Conservation (phyloP, 2,329 filamentous ascomycete genomes). For the Hymenoscyphus fraxineus region DNA sequence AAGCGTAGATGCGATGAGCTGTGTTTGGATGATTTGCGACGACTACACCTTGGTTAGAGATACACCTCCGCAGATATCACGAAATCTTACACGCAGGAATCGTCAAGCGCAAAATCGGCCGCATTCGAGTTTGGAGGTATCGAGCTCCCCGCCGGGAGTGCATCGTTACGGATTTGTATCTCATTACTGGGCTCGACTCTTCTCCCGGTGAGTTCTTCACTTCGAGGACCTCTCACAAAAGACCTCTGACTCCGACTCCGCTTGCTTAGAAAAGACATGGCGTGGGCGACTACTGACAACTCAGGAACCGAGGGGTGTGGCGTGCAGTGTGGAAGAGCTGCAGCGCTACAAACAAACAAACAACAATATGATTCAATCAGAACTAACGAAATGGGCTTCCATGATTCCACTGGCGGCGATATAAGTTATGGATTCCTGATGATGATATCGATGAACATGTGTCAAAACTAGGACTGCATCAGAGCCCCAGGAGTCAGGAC, state of each 20-base stretch:
- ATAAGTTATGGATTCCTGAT: slow-evolving; percentile 15
- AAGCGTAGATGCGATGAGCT: slow-evolving; percentile 30
- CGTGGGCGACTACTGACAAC: slow-evolving; percentile 2
- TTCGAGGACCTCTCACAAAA: slow-evolving; percentile 17
- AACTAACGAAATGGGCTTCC: slow-evolving; percentile 15
- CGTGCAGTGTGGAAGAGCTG: background rate
- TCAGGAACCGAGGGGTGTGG: background rate
- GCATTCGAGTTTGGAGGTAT: slow-evolving; percentile 15
- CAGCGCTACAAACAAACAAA: slow-evolving; percentile 3
- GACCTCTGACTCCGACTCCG: slow-evolving; percentile 27
- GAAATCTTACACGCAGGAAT: slow-evolving; percentile 30
- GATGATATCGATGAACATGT: background rate
- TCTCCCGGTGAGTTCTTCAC: slow-evolving; percentile 24
- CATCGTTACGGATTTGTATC: slow-evolving; percentile 15
- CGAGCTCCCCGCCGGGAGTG: slow-evolving; percentile 19
- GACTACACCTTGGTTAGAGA: slow-evolving; percentile 12
- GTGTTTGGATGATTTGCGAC: slow-evolving; percentile 30
- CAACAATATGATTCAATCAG: slow-evolving; percentile 13
- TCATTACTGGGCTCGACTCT: slow-evolving; percentile 13
- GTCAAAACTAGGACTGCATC: background rate
- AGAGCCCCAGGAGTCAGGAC: background rate
- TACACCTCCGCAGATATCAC: background rate
- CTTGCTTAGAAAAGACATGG: slow-evolving; percentile 28
- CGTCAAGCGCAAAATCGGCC: slow-evolving; percentile 24
- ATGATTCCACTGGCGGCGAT: slow-evolving; percentile 24